Evolutionary conservation across 495 filamentous ascomycete genomes (phyloP).

Genomic region (Monascus purpureus): DNA sequence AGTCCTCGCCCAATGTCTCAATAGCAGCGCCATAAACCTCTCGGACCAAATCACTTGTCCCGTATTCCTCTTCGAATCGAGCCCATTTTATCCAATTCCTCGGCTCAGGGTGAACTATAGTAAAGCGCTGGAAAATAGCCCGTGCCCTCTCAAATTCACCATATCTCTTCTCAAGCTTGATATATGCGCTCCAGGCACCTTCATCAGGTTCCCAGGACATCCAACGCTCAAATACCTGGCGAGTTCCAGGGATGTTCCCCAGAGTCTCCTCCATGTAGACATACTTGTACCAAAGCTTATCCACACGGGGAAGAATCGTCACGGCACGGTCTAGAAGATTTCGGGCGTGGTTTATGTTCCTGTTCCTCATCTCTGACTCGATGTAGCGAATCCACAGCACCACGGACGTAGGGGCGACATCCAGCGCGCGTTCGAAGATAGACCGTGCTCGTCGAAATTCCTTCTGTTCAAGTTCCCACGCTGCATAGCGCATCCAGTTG

Average conservation of each 20-base stretch:
- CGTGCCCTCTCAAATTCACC: constrained; percentile 76
- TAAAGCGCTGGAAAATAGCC: constrained; percentile 79
- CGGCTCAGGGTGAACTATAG: constrained; percentile 85
- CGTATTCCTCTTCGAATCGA: constrained; percentile 89
- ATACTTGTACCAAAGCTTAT: constrained; percentile 98
- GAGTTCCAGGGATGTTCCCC: constrained; percentile 79
- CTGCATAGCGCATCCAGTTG: constrained; percentile 97
- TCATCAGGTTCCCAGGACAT: constrained; percentile 97
- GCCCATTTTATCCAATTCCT: constrained; percentile 99
- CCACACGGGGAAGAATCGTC: constrained; percentile 79
- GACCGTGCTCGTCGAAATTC: constrained; percentile 93
- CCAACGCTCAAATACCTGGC: constrained; percentile 96
- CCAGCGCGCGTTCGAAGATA: constrained; percentile 89
- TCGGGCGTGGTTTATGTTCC: constrained; percentile 94
- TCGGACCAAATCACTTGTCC: constrained; percentile 77
- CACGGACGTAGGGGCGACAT: constrained; percentile 77
- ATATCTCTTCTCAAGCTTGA: constrained; percentile 93
- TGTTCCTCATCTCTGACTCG: constrained; percentile 89
- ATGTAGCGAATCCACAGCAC: constrained; percentile 80
- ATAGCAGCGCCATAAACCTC: constrained; percentile 87
- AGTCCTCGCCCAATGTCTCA: constrained; percentile 84
- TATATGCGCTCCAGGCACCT: constrained; percentile 88
- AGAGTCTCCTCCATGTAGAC: constrained; percentile 98
- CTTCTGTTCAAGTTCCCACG: constrained; percentile 97
- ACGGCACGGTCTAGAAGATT: constrained; percentile 93